Evolutionary conservation across 768 basidiomycete genomes (phyloP).

Genomic region (Suillus americanus): DNA sequence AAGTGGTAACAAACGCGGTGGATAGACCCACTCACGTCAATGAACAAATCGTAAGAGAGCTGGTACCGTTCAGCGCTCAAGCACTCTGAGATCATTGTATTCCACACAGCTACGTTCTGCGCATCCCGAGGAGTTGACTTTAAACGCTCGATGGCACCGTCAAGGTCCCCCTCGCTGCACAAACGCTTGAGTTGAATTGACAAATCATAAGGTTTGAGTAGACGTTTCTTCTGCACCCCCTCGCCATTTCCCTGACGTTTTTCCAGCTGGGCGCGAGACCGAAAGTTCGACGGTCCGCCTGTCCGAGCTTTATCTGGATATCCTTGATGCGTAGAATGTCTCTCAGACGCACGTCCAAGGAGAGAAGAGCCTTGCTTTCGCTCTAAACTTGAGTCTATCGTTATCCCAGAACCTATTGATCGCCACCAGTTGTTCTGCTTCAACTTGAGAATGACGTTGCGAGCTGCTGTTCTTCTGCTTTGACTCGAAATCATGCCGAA

Average conservation of each 20-base stretch:
- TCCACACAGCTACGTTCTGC: constrained; percentile 78
- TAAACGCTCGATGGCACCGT: constrained; percentile 65
- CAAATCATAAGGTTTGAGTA: constrained; percentile 65
- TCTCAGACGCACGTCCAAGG: constrained; percentile 7
- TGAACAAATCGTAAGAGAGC: constrained; percentile 62
- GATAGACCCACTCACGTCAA: constrained; percentile 53
- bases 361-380: background rate
- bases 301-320: constrained; percentile 5
- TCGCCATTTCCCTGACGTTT: constrained; percentile 5
- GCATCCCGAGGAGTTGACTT: constrained; percentile 70
- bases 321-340: constrained; percentile 1
- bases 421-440: background rate
- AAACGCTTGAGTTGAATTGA: constrained; percentile 58
- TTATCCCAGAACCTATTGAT: constrained; percentile 2
- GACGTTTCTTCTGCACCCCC: constrained; percentile 14
- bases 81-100: constrained; percentile 69
- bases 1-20: constrained; percentile 3
- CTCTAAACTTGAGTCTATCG: constrained; percentile 3
- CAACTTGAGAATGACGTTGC: constrained; percentile 4
- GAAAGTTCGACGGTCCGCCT: constrained; percentile 4
- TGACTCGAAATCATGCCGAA: constrained; percentile 11
- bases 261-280: background rate
- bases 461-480: constrained; percentile 10
- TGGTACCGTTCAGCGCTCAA: constrained; percentile 57
- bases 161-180: constrained; percentile 52